phyloP scores from a whole-genome alignment of 768 basidiomycete species.

The Rubroboletus satanas region DNA sequence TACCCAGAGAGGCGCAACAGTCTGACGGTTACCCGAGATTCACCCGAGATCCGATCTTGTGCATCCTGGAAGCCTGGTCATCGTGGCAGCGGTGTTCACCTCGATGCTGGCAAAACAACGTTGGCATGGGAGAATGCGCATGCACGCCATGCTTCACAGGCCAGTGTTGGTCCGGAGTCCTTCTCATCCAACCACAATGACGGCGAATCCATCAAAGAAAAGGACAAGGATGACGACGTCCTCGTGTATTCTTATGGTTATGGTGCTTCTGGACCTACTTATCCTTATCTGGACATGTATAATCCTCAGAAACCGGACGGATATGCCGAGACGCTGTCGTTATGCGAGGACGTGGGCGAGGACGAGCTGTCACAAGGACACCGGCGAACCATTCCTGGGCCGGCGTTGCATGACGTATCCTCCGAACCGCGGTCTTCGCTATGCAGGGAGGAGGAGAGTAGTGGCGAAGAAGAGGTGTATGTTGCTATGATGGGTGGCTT shows the following conservation, averaged over 20 bases:
- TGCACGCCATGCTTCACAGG: constrained; percentile 4
- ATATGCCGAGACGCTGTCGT: constrained; percentile 1
- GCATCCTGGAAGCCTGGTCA: constrained; percentile 10
- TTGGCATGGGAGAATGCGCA: constrained; percentile 10
- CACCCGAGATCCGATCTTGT: constrained; percentile 20
- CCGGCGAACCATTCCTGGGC: background rate
- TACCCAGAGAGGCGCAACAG: constrained; percentile 4
- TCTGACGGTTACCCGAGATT: constrained; percentile 6
- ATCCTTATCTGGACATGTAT: constrained; percentile 33
- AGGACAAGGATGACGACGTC: background rate
- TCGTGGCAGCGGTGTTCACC: constrained; percentile 14
- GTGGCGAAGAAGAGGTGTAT: constrained; percentile 32
- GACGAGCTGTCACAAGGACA: background rate
- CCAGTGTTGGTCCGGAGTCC: constrained; percentile 1
- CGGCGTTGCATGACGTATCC: constrained; percentile 4
- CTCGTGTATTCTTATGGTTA: constrained; percentile 27
- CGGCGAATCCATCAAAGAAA: constrained; percentile 15
- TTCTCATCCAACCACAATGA: constrained; percentile 2
- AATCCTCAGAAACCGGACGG: constrained; percentile 15
- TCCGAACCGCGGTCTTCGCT: constrained; percentile 16
- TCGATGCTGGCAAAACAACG: constrained; percentile 4
- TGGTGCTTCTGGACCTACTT: constrained; percentile 22
- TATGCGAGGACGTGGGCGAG: constrained; percentile 4
- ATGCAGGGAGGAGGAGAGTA: constrained; percentile 4
- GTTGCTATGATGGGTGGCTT: constrained; percentile 60